These are phyloP conservation scores for Calonectria hongkongensis DNA, from an alignment of 2,329 filamentous ascomycete species.

Conservation along the genomic window DNA sequence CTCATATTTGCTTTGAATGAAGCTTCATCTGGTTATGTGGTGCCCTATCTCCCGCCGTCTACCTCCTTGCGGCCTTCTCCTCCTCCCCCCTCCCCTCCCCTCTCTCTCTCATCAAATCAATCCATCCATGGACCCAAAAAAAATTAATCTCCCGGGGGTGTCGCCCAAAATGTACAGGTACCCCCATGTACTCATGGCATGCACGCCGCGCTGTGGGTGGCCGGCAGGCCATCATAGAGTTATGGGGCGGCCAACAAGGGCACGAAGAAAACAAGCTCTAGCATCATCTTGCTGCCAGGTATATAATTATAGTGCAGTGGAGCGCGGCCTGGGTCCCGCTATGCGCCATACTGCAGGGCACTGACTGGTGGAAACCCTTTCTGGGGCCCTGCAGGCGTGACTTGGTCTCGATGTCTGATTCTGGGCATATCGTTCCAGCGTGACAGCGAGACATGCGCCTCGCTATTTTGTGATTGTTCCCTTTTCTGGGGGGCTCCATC, in stretches of 20 bases:
- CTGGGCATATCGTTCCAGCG: conserved; percentile 24
- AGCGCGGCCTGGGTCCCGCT: conserved; percentile 20
- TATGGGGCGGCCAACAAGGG: conserved; percentile 16
- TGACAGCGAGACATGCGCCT: conserved; percentile 26
- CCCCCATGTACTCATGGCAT: conserved; percentile 23
- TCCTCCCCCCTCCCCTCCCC: background rate
- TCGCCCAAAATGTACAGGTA: conserved; percentile 13
- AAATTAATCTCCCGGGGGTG: conserved; percentile 23
- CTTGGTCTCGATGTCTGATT: conserved; percentile 29
- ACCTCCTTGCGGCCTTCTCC: background rate
- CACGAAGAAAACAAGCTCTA: conserved; percentile 34
- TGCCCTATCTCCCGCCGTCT: background rate
- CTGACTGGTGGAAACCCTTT: conserved; percentile 28
- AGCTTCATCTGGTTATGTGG: background rate
- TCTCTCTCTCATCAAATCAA: background rate
- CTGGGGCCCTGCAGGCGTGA: conserved; percentile 24
- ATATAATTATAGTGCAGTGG: conserved; percentile 40
- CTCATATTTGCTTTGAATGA: background rate
- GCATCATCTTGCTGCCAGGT: conserved; percentile 19
- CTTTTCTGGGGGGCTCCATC: conserved; percentile 21
- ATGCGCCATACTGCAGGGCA: conserved; percentile 28
- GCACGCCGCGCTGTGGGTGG: conserved; percentile 20
- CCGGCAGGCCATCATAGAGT: conserved; percentile 11
- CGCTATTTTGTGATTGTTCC: conserved; percentile 26
- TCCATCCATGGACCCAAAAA: background rate